Base-by-base conservation (phyloP, 257 asterid genomes). In the Gentiana macrophylla region DNA sequence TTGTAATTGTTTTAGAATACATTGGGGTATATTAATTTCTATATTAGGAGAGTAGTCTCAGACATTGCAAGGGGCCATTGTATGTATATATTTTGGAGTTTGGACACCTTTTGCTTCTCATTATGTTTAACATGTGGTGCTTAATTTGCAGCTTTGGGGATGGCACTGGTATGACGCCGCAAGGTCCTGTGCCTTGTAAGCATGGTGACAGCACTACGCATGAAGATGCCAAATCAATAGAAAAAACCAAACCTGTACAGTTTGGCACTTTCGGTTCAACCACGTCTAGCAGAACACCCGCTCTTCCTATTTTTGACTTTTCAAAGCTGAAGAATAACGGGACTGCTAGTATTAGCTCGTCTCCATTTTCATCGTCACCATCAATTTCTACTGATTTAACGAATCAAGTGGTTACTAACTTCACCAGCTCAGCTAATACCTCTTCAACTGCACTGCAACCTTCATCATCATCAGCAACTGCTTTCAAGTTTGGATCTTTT, bases 71-170 rank as follows among this genome's bases (percentile, higher is more conserved):
- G 24, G 24, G 24, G 24, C 24, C 24, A 24, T 24, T 24, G 24
- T 24, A 24, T 24, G 1, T 24, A 24, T 24, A 24, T 24, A 24
- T 55, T 56, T 65, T 57, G 65, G 38, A 34, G 57, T 34, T 57
- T 35, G 24, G 24, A 24, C 57, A 32, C 48, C 76, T 49, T 62
- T 53, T 52, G 47, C 64, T 35, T 52, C 72, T 9, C 56, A 62
- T 56, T 46, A 12, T 62, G 12, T 57, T 46, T 13, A 24, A 24
- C 44, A 32, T 51, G 57, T 35, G 54, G 59, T 46, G 56, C 72
- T 52, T 46, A 62, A 8, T 56, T 33, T 67, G 76, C 95, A 83
- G 97, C 72, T 53, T 68, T 63, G 62, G 52, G 53, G 59, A 54
- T 53, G 41, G 10, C 52, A 53, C 32, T 49, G 73, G 57, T 68